Base-by-base conservation (phyloP, 352 stramenopile species). In the Phytopythium vexans region DNA sequence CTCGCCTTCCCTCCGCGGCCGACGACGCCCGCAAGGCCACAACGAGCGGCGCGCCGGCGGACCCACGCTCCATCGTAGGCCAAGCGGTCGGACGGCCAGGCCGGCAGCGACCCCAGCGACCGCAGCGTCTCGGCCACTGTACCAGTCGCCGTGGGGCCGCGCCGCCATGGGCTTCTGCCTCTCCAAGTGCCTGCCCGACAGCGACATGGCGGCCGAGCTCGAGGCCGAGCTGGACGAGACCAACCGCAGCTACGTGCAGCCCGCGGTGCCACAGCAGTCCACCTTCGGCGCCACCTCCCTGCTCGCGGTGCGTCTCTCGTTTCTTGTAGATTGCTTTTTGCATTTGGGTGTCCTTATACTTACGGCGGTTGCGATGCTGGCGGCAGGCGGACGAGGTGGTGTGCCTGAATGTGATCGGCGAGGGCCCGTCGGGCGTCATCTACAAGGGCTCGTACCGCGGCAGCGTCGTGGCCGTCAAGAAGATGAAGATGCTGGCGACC, bases 401-500 rank as follows among this genome's bases (percentile, higher is more conserved):
- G 42, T 93, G 85, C 61, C 68, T 87, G 1, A 72, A 89, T 36
- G 79, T 79, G 36, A 88, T 94, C 54, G 85, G 85, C 14, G 74
- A 93, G 62, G 85, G 85, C 3, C 78, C 84, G 8, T 91, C 77
- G 10, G 82, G 85, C 15, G 74, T 88, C 32, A 87, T 93, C 57
- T 92, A 89, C 66, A 92, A 94, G 58, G 85, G 82, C 46, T 85
- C 81, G 64, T 95, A 95, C 55, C 81, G 85, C 45, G 85, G 85
- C 41, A 91, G 77, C 56, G 76, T 86, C 3, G 85, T 95, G 39
- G 85, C 84, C 15, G 85, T 93, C 38, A 95, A 95, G 68, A 90
- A 92, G 53, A 89, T 95, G 77, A 80, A 81, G 48, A 92, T 95
- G 79, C 70, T 86, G 16, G 72, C 75, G 36, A 56, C 66, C 31